A percentile compares a stretch with the other conserved stretches of the same genome.
These are phyloP conservation scores for Pseudonitzschia pungens DNA, from an alignment of 108 stramenopile species.

Conservation along the genomic window DNA sequence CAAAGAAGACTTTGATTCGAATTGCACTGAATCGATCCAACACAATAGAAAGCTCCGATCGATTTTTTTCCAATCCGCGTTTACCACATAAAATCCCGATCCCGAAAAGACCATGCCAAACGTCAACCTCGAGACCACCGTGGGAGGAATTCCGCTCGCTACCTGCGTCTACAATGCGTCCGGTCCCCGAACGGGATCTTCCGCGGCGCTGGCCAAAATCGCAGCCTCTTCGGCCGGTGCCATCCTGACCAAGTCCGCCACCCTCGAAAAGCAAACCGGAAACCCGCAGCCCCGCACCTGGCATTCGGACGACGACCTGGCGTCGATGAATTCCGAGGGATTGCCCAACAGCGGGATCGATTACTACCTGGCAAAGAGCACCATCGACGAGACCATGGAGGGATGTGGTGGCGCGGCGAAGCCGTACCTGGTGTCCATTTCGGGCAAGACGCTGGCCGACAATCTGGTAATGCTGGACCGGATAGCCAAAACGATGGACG, in stretches of 20 bases:
- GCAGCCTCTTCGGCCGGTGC: slow-evolving; percentile 64
- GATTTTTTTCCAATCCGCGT: too few relatives aligned
- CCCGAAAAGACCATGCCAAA: background rate
- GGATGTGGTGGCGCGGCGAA: slow-evolving; percentile 41
- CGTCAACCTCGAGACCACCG: slow-evolving; percentile 35
- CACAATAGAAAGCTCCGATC: background rate
- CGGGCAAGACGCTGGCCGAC: slow-evolving; percentile 78
- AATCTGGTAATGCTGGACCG: slow-evolving; percentile 81
- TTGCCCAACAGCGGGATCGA: slow-evolving; percentile 91
- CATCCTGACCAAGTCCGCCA: slow-evolving; percentile 86
- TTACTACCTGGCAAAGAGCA: slow-evolving; percentile 74
- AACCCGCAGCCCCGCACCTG: slow-evolving; percentile 79
- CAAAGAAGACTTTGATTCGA: too few relatives aligned
- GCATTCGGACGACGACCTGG: slow-evolving; percentile 39
- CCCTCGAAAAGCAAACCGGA: slow-evolving; percentile 66
- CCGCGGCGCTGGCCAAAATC: slow-evolving; percentile 85
- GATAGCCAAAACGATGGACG: slow-evolving; percentile 34
- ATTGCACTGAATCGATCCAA: background rate
- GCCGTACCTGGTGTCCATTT: slow-evolving; percentile 89
- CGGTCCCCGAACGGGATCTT: slow-evolving; percentile 82
- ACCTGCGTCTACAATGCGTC: slow-evolving; percentile 91
- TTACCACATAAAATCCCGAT: background rate
- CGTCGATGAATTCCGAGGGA: slow-evolving; percentile 89
- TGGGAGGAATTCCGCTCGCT: slow-evolving; percentile 67
- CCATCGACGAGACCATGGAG: slow-evolving; percentile 69